Evolutionary conservation across 169 alveolate genomes (phyloP).

Genomic region (Miamiensis avidus): DNA sequence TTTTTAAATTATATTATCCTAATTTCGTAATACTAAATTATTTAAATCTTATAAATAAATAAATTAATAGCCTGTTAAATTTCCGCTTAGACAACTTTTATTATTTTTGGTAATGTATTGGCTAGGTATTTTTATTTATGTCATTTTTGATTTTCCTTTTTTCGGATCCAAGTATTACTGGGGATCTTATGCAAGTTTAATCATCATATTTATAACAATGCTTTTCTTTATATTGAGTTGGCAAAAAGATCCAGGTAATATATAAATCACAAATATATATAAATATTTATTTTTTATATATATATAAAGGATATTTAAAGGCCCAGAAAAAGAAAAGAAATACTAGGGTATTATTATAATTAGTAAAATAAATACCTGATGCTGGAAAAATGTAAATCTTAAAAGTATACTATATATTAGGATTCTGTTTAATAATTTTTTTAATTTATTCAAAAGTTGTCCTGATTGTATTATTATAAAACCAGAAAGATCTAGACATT

Average conservation of each 20-base stretch:
- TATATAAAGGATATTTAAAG: background rate
- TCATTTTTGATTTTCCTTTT: background rate
- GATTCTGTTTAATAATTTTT: background rate
- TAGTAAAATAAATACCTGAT: background rate
- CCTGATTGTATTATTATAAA: slow-evolving; percentile 69
- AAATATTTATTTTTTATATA: too few relatives aligned
- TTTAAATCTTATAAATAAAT: too few relatives aligned
- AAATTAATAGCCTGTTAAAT: background rate
- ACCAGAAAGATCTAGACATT: slow-evolving; percentile 71
- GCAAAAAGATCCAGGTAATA: background rate
- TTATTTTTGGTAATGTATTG: slow-evolving; percentile 5
- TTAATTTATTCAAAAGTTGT: slow-evolving; percentile 43
- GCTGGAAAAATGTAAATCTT: background rate
- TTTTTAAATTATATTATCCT: too few relatives aligned
- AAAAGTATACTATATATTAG: background rate
- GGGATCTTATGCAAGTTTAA: background rate
- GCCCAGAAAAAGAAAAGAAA: background rate
- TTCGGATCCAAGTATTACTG: background rate
- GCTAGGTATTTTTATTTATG: background rate
- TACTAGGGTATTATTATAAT: background rate
- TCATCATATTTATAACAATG: background rate
- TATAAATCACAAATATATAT: too few relatives aligned
- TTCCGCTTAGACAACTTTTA: background rate
- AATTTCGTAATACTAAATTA: slow-evolving; percentile 8
- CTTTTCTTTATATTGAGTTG: background rate